These are phyloP conservation scores for Trypanosoma mega DNA, from an alignment of 208 protist genomes.

Conservation along the genomic window DNA sequence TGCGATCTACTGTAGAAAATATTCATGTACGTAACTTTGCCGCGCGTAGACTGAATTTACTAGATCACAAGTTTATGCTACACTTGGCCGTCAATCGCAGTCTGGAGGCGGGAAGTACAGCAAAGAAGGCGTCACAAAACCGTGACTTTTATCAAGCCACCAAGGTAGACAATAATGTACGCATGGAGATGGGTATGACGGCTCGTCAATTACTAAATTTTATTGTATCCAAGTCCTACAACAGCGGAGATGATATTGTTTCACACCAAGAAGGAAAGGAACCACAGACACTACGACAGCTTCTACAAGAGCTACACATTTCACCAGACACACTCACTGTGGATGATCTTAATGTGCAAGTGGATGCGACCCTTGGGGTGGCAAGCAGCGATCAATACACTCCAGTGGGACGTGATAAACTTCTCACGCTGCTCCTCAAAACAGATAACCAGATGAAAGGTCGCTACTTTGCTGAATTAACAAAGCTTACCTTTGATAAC, in stretches of 20 bases:
- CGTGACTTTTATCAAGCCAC: conserved; percentile 94
- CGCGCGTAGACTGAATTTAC: conserved; percentile 79
- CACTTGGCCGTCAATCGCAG: conserved; percentile 92
- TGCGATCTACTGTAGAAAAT: conserved; percentile 61
- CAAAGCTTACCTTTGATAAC: conserved; percentile 95
- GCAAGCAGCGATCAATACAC: conserved; percentile 94
- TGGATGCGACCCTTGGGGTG: conserved; percentile 83
- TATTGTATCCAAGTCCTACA: conserved; percentile 93
- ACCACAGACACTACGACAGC: conserved; percentile 83
- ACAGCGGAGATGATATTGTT: conserved; percentile 94
- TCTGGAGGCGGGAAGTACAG: conserved; percentile 71
- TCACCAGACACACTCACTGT: conserved; percentile 89
- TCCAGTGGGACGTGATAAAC: conserved; percentile 85
- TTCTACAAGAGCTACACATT: conserved; percentile 75
- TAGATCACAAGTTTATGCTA: conserved; percentile 92
- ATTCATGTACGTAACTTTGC: conserved; percentile 81
- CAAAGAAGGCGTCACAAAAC: conserved; percentile 81
- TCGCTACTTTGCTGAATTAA: conserved; percentile 97
- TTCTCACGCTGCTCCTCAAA: conserved; percentile 98
- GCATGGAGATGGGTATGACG: conserved; percentile 94
- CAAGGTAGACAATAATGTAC: conserved; percentile 97
- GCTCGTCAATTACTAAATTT: conserved; percentile 94
- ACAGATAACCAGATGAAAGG: conserved; percentile 98
- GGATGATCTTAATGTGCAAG: conserved; percentile 95
- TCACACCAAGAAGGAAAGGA: conserved; percentile 74